These are phyloP conservation scores for Symbiodinium pilosum DNA, from an alignment of 73 alveolate genomes.

Conservation along the genomic window DNA sequence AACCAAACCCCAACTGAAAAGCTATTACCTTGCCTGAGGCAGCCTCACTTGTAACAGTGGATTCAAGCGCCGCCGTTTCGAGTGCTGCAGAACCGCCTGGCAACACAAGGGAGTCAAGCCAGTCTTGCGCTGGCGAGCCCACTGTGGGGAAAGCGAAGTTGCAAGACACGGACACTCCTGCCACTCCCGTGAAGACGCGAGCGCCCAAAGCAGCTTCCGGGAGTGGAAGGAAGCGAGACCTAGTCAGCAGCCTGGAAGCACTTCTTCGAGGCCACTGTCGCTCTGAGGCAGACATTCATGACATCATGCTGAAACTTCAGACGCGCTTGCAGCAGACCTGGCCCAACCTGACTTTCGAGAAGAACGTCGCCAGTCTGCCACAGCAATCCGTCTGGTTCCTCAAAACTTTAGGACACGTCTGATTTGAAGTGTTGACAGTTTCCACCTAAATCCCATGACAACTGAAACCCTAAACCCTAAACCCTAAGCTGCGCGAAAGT, in stretches of 20 bases:
- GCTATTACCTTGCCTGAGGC: too few species aligned
- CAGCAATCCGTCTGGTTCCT: not conserved
- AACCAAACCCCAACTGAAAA: too few species aligned
- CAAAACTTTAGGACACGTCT: not conserved
- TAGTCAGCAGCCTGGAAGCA: not conserved
- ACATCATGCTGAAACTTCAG: not conserved
- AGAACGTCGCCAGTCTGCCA: not conserved
- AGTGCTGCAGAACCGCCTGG: too few species aligned
- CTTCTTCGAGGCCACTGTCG: not conserved
- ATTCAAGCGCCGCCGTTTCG: too few species aligned
- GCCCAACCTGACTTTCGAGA: not conserved
- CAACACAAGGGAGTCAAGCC: too few species aligned
- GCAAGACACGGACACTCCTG: not conserved
- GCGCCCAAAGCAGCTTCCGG: not conserved
- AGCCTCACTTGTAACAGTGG: too few species aligned
- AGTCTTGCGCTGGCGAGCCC: too few species aligned
- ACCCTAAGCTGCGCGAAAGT: too few species aligned
- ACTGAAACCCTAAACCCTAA: too few species aligned
- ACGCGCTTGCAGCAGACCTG: not conserved
- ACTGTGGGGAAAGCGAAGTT: not conserved
- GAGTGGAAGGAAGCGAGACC: not conserved
- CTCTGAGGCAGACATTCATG: not conserved
- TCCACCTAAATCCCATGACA: too few species aligned
- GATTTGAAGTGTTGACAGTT: too few species aligned
- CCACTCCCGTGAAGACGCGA: not conserved